A percentile compares a stretch with the other conserved stretches of the same genome.
phyloP scores from a whole-genome alignment of 768 basidiomycete species.

The Termitomyces sp. region DNA sequence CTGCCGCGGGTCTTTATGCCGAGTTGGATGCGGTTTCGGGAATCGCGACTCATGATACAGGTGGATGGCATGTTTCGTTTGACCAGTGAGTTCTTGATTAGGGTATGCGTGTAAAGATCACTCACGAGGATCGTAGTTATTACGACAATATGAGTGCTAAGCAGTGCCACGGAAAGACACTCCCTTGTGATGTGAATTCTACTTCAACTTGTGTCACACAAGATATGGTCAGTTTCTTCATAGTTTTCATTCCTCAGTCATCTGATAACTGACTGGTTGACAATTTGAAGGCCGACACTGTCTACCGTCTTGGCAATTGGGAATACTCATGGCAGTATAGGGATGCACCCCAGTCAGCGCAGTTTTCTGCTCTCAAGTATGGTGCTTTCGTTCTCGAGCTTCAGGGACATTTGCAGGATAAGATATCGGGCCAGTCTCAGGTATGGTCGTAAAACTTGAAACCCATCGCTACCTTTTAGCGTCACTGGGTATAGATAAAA shows the following conservation, averaged over 20 bases:
- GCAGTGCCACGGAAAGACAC: slow-evolving; percentile 42
- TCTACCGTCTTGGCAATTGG: slow-evolving; percentile 58
- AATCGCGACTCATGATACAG: slow-evolving; percentile 33
- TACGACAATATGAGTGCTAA: slow-evolving; percentile 52
- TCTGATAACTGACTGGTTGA: neutral
- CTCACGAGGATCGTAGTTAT: slow-evolving; percentile 29
- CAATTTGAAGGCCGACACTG: slow-evolving; percentile 38
- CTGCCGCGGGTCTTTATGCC: slow-evolving; percentile 34
- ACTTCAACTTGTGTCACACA: slow-evolving; percentile 41
- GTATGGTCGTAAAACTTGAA: slow-evolving; percentile 15
- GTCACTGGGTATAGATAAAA: slow-evolving; percentile 1
- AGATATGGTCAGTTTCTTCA: slow-evolving; percentile 28
- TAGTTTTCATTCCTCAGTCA: neutral
- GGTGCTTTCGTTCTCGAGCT: slow-evolving; percentile 48
- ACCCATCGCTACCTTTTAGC: neutral
- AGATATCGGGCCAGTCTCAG: slow-evolving; percentile 33
- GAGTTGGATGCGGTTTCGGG: slow-evolving; percentile 43
- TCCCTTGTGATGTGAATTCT: slow-evolving; percentile 45
- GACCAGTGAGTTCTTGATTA: slow-evolving; percentile 37
- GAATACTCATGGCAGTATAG: slow-evolving; percentile 55
- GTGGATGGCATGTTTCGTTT: slow-evolving; percentile 48
- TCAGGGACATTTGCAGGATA: slow-evolving; percentile 34
- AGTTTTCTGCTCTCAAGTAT: slow-evolving; percentile 41
- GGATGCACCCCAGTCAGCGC: slow-evolving; percentile 40
- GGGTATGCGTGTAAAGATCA: neutral